phyloP scores from a whole-genome alignment of 108 stramenopile species.

The Pseudonitzschia delicatissima region DNA sequence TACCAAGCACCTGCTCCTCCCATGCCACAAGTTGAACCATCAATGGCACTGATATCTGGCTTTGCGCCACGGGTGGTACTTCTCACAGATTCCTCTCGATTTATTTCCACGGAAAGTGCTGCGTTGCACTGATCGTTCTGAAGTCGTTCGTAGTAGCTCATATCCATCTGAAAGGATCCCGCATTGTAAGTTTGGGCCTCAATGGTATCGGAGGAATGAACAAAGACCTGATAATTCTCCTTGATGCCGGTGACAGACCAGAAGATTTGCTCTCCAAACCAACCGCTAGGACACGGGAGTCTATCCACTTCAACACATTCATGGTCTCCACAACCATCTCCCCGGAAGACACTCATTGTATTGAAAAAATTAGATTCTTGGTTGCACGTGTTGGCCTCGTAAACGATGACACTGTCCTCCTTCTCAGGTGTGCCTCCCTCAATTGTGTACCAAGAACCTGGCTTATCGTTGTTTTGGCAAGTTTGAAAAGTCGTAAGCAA shows the following conservation, averaged over 20 bases:
- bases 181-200: neutral
- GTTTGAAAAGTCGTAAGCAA: neutral
- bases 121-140: neutral
- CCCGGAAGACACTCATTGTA: neutral
- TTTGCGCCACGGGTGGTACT: neutral
- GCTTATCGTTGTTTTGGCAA: neutral
- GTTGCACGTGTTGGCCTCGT: constrained; percentile 7
- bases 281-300: neutral
- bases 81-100: neutral
- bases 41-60: constrained; percentile 1
- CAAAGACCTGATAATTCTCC: neutral
- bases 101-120: neutral
- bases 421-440: neutral
- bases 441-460: constrained; percentile 5
- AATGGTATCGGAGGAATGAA: constrained; percentile 5
- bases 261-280: neutral
- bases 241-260: constrained; percentile 2
- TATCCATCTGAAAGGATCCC: constrained; percentile 3
- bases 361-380: constrained; percentile 3
- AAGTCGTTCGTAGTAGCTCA: neutral
- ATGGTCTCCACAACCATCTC: neutral
- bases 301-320: neutral
- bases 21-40: neutral
- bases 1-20: constrained; percentile 6
- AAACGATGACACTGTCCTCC: neutral